Evolutionary conservation across 352 stramenopile species (phyloP).

Genomic region (Phytophthora sojae): DNA sequence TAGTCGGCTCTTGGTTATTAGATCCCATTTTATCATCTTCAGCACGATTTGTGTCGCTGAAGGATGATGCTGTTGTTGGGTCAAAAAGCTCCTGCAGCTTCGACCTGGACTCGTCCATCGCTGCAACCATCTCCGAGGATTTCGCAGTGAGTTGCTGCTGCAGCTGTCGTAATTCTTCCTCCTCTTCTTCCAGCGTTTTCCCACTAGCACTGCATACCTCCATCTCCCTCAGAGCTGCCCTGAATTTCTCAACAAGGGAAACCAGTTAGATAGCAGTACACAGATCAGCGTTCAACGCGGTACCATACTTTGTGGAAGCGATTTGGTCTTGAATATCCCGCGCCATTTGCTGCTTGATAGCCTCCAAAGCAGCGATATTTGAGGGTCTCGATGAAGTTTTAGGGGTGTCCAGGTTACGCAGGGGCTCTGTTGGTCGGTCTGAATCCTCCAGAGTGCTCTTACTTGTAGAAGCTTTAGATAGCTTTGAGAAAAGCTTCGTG

Average conservation of each 20-base stretch:
- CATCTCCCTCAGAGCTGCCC: conserved; percentile 50
- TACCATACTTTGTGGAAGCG: conserved; percentile 51
- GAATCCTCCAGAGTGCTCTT: background rate
- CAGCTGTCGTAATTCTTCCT: conserved; percentile 34
- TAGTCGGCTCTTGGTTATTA: conserved; percentile 26
- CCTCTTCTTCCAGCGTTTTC: conserved; percentile 36
- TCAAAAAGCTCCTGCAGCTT: conserved; percentile 28
- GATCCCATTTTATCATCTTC: background rate
- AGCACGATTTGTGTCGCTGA: background rate
- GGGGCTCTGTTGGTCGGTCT: background rate
- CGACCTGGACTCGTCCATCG: conserved; percentile 35
- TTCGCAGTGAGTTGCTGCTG: conserved; percentile 23
- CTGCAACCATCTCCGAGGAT: conserved; percentile 25
- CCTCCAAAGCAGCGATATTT: conserved; percentile 47
- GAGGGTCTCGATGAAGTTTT: conserved; percentile 10
- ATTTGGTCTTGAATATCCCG: conserved; percentile 58
- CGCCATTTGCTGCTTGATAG: conserved; percentile 48
- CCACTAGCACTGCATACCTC: conserved; percentile 32
- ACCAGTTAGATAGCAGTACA: background rate
- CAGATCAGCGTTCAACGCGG: background rate
- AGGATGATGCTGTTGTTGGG: background rate
- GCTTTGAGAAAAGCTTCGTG: conserved; percentile 27
- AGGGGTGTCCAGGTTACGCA: background rate
- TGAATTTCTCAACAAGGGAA: conserved; percentile 13
- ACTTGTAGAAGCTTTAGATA: conserved; percentile 10